Conservation (phyloP, 495 filamentous ascomycete genomes). For the Hypomontagnella submonticulosa region DNA sequence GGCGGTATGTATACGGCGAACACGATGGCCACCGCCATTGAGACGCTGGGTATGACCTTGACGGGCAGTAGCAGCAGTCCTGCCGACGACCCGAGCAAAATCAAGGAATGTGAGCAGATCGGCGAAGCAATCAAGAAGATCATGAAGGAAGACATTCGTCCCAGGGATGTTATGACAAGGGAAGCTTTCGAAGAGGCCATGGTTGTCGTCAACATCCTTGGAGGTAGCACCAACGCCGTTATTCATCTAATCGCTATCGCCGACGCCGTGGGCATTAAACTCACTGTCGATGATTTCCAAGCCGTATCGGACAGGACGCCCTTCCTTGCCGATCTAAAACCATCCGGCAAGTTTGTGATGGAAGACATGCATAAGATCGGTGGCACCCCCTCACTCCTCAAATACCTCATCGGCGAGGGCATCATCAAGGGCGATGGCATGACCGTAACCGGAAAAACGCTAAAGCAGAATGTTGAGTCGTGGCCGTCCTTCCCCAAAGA, state of each 20-base stretch:
- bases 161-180: constrained; percentile 88
- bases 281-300: constrained; percentile 98
- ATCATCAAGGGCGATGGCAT: constrained; percentile 87
- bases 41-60: constrained; percentile 94
- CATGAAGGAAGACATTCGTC: constrained; percentile 87
- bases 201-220: constrained; percentile 93
- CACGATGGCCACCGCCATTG: constrained; percentile 98
- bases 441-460: constrained; percentile 94
- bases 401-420: constrained; percentile 90
- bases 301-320: constrained; percentile 88
- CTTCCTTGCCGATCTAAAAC: constrained; percentile 96
- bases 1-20: constrained; percentile 99
- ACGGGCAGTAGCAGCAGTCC: constrained; percentile 94
- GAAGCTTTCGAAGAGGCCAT: constrained; percentile 97
- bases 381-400: constrained; percentile 89
- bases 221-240: constrained; percentile 96
- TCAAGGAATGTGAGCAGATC: constrained; percentile 83
- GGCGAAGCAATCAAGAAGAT: constrained; percentile 89
- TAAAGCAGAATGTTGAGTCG: constrained; percentile 88
- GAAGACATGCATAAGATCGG: constrained; percentile 89
- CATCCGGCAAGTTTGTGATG: constrained; percentile 97
- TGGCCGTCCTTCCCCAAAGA: constrained; percentile 80
- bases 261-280: constrained; percentile 89
- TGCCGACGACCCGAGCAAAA: constrained; percentile 86
- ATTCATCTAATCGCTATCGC: constrained; percentile 97